Conservation (phyloP, 345 rosid species). For the Atalantia buxifolia region DNA sequence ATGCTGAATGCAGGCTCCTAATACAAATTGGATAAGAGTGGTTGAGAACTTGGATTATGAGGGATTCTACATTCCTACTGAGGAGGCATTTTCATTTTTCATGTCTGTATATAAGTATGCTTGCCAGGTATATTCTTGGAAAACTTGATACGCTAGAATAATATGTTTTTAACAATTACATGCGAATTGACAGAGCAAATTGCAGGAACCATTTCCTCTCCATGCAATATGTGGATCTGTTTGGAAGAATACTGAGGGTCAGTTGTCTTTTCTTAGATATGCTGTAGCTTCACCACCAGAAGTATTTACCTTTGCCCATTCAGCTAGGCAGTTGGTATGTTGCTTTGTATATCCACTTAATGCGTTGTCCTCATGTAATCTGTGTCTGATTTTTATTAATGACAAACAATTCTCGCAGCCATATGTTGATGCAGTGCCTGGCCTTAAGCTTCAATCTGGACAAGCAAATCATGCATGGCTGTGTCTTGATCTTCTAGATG, state of each 20-base stretch:
- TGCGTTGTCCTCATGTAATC: constrained; percentile 4
- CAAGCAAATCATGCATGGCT: constrained; percentile 83
- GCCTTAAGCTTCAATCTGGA: constrained; percentile 66
- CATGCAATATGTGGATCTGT: constrained; percentile 71
- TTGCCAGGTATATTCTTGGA: constrained; percentile 57
- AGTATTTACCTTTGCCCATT: constrained; percentile 82
- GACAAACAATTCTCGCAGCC: constrained; percentile 43
- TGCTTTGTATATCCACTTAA: constrained; percentile 8
- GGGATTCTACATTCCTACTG: constrained; percentile 75
- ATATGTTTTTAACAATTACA: background rate
- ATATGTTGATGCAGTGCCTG: constrained; percentile 60
- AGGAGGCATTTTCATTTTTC: constrained; percentile 78
- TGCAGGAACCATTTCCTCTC: constrained; percentile 92
- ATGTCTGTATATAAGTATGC: constrained; percentile 75
- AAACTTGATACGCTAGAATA: background rate
- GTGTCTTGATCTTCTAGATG: constrained; percentile 83
- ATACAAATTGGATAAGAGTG: constrained; percentile 72
- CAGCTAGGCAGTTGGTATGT: constrained; percentile 82
- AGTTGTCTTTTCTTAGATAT: constrained; percentile 79
- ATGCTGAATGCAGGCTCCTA: constrained; percentile 66
- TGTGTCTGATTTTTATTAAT: constrained; percentile 13
- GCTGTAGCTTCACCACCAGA: constrained; percentile 80
- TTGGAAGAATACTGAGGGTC: constrained; percentile 91
- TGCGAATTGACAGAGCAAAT: background rate
- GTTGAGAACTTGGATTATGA: constrained; percentile 82